Base-by-base conservation (phyloP, 331 rosid genomes). In the Dryas integrifolia region DNA sequence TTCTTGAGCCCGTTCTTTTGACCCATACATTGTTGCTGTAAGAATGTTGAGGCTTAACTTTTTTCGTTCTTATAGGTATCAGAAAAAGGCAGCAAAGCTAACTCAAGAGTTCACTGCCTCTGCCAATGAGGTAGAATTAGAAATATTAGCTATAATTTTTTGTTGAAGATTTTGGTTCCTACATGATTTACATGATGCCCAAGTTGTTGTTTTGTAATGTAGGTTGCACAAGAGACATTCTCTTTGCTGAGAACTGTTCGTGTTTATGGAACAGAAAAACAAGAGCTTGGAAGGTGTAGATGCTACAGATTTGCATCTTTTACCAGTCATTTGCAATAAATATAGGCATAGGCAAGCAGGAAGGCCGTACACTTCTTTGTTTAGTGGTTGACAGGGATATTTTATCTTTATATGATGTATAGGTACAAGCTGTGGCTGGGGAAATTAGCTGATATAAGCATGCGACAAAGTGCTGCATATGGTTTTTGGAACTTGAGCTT, bases 171-270 rank as follows among this genome's bases (percentile, higher is more conserved):
- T 49, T 46, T 65, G 70, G 47, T 75, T 55, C 21, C 65, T 38
- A 57, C 58, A 5, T 55, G 50, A 12, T 63, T 24, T 58, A 57
- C 62, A 47, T 70, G 30, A 41, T 65, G 10, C 41, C 65, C 35
- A 57, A 41, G 21, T 72, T 80, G 71, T 72, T 72, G 48, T 50
- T 59, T 16, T 72, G 63, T 55, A 43, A 60, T 72, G 65, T 82
- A 89, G 97, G 98, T 94, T 83, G 92, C 96, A 46, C 98, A 94
- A 83, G 98, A 94, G 83, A 91, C 97, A 51, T 83, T 86, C 76
- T 91, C 98, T 79, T 88, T 94, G 75, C 80, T 94, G 74, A 87
- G 97, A 81, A 94, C 98, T 24, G 97, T 91, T 46, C 96, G 97
- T 39, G 96, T 94, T 77, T 87, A 89, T 83, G 97, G 97, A 70